Evolutionary conservation across 352 stramenopile genomes (phyloP).

Genomic region (Globisporangium perplexum): DNA sequence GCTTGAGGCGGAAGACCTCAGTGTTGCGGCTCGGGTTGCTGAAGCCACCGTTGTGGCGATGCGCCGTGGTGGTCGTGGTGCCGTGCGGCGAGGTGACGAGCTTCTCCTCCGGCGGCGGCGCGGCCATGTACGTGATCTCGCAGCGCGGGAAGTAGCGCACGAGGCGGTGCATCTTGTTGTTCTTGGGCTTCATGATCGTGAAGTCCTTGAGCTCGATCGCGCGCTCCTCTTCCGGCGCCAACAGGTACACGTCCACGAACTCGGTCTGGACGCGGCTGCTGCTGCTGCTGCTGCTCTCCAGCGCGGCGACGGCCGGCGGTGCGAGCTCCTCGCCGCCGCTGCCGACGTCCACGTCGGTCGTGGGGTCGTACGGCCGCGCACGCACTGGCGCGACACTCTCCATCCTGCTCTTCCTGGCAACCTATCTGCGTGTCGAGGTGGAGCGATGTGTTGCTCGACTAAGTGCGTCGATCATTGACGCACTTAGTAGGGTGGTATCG

Average conservation of each 20-base stretch:
- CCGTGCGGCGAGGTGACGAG: conserved; percentile 44
- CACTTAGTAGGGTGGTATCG: not conserved
- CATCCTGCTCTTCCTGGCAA: not conserved
- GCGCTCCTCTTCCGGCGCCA: conserved; percentile 54
- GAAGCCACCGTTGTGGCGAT: conserved; percentile 64
- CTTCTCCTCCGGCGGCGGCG: conserved; percentile 53
- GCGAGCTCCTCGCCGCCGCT: not conserved
- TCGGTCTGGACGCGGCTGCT: conserved; percentile 28
- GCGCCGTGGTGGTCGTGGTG: conserved; percentile 40
- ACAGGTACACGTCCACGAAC: conserved; percentile 66
- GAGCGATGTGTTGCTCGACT: too few species aligned
- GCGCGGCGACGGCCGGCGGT: not conserved
- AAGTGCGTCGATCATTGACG: not conserved
- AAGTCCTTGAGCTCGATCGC: conserved; percentile 72
- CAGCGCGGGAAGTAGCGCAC: conserved; percentile 59
- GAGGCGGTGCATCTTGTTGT: conserved; percentile 70
- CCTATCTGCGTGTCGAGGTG: too few species aligned
- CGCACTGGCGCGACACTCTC: not conserved
- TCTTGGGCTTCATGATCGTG: conserved; percentile 80
- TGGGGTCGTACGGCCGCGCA: conserved; percentile 11
- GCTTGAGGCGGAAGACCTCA: conserved; percentile 69
- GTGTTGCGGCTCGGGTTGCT: conserved; percentile 66
- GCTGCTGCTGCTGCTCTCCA: not conserved
- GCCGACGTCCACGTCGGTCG: conserved; percentile 8
- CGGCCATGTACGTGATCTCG: conserved; percentile 67